phyloP scores from a whole-genome alignment of 495 filamentous ascomycete species.

The Hyaloscypha variabilis region DNA sequence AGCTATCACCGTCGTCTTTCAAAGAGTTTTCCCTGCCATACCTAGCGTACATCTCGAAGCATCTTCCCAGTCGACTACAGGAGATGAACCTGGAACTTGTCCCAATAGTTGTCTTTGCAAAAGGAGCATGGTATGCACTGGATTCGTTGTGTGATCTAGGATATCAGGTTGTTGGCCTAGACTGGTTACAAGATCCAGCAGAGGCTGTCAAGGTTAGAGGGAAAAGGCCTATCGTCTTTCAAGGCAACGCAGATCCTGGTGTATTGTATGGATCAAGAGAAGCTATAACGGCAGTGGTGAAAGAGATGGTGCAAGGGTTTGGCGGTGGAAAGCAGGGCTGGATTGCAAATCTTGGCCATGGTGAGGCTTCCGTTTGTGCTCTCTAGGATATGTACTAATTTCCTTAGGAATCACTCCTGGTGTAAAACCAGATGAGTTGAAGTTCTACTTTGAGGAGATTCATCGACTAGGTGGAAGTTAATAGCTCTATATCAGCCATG shows the following conservation, averaged over 20 bases:
- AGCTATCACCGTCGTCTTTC: slow-evolving; percentile 84
- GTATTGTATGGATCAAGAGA: slow-evolving; percentile 82
- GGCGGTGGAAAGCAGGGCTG: slow-evolving; percentile 83
- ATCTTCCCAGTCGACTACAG: slow-evolving; percentile 70
- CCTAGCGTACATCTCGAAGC: slow-evolving; percentile 76
- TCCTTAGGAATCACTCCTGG: slow-evolving; percentile 81
- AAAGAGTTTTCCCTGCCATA: slow-evolving; percentile 84
- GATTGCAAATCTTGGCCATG: slow-evolving; percentile 90
- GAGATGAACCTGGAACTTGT: slow-evolving; percentile 77
- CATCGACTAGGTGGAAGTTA: slow-evolving; percentile 61
- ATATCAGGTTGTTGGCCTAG: slow-evolving; percentile 91
- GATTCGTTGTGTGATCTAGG: slow-evolving; percentile 84
- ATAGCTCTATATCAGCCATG: slow-evolving; percentile 2
- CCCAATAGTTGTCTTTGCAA: slow-evolving; percentile 99
- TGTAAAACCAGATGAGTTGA: slow-evolving; percentile 89
- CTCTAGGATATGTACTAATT: slow-evolving; percentile 14
- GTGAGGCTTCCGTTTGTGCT: slow-evolving; percentile 46
- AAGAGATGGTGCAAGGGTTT: slow-evolving; percentile 86
- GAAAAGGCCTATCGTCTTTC: slow-evolving; percentile 71
- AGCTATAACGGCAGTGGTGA: slow-evolving; percentile 77
- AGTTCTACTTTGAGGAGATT: slow-evolving; percentile 92
- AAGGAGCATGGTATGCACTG: slow-evolving; percentile 96
- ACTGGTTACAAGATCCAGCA: slow-evolving; percentile 91
- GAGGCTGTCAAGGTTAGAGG: slow-evolving; percentile 78
- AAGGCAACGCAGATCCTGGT: slow-evolving; percentile 95